These are phyloP conservation scores for Physcomitrium patens DNA, from an alignment of 225 moss, liverwort and hornwort species.

Conservation along the genomic window DNA sequence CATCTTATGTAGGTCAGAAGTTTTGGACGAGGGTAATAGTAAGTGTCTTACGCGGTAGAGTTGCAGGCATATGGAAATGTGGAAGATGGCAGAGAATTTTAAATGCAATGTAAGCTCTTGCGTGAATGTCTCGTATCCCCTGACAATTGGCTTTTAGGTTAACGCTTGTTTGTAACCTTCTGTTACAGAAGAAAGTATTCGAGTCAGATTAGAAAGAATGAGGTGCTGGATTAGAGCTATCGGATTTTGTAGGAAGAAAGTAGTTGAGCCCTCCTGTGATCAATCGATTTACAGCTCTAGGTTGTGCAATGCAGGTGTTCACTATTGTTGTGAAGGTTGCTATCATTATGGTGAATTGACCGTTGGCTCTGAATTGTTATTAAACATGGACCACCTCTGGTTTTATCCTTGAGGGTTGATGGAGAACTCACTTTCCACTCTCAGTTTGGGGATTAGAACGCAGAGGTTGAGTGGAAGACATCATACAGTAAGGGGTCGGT, in stretches of 20 bases:
- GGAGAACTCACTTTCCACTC: conserved; percentile 39
- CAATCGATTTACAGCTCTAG: conserved; percentile 16
- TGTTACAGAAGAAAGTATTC: background rate
- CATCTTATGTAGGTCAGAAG: conserved; percentile 14
- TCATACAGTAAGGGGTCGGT: conserved; percentile 20
- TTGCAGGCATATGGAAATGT: background rate
- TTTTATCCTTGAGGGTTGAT: conserved; percentile 30
- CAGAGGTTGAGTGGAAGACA: conserved; percentile 29
- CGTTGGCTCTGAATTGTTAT: conserved; percentile 22
- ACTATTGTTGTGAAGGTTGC: background rate
- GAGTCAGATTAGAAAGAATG: background rate
- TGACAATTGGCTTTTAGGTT: conserved; percentile 6
- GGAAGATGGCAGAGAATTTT: conserved; percentile 1
- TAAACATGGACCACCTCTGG: conserved; percentile 39
- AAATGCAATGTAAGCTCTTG: background rate
- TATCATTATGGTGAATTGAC: background rate
- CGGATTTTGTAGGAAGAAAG: background rate
- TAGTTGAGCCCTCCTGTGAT: background rate
- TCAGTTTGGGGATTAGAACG: conserved; percentile 35
- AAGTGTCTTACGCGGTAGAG: background rate
- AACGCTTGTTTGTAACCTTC: background rate
- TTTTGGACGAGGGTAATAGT: background rate
- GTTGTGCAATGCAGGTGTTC: conserved; percentile 50
- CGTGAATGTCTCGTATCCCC: background rate
- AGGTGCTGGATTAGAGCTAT: conserved; percentile 9